phyloP scores from a whole-genome alignment of 1,284 basidiomycete species.

The Salmacisia buchloeana region DNA sequence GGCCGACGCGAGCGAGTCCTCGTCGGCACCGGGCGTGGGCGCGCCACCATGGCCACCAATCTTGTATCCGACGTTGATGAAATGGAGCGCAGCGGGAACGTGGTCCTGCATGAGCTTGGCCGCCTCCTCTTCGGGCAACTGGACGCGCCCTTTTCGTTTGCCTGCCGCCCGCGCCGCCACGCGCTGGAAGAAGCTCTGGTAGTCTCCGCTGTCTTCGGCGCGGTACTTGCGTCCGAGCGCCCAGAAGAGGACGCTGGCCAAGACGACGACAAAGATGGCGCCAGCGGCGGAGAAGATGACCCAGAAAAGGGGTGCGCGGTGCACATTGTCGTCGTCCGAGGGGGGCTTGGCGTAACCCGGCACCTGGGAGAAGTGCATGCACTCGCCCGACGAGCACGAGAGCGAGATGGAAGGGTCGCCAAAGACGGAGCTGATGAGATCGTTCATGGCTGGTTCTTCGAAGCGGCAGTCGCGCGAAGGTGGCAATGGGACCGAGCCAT shows the following conservation, averaged over 20 bases:
- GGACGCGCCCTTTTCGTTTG: conserved; percentile 17
- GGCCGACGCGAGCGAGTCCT: conserved; percentile 2
- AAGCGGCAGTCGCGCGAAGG: conserved; percentile 64
- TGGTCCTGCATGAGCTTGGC: conserved; percentile 85
- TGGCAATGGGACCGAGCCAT: conserved; percentile 14
- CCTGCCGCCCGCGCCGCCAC: conserved; percentile 2
- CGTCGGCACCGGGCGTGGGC: background rate
- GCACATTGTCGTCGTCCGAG: conserved; percentile 12
- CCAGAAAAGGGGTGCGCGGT: conserved; percentile 54
- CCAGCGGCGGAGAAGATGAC: conserved; percentile 76
- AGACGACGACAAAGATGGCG: conserved; percentile 61
- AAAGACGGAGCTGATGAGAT: conserved; percentile 85
- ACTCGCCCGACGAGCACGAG: conserved; percentile 82
- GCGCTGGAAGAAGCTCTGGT: background rate
- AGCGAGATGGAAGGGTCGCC: conserved; percentile 85
- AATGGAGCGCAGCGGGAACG: conserved; percentile 83
- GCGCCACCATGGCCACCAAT: conserved; percentile 50
- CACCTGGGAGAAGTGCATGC: conserved; percentile 84
- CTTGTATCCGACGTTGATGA: conserved; percentile 72
- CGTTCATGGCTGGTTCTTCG: conserved; percentile 93
- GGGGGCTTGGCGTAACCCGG: conserved; percentile 60
- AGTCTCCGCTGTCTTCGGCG: conserved; percentile 4
- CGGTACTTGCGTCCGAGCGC: conserved; percentile 26
- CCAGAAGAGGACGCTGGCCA: conserved; percentile 52
- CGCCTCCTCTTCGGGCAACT: conserved; percentile 62